Evolutionary conservation across 768 basidiomycete species (phyloP).

Genomic region (Lactarius hatsudake): DNA sequence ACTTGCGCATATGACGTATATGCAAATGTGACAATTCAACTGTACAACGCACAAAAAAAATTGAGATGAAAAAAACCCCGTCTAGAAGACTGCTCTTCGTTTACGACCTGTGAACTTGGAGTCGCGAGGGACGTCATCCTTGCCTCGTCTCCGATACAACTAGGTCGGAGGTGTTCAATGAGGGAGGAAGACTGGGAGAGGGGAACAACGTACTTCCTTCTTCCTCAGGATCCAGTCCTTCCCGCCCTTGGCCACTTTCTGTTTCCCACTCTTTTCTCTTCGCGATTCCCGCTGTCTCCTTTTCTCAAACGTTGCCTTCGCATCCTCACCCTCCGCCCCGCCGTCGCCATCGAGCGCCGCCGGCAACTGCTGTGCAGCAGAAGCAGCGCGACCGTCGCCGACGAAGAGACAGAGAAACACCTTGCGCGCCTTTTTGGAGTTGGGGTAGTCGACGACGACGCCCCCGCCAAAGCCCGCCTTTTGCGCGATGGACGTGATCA

Average conservation of each 20-base stretch:
- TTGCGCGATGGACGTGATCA: constrained; percentile 91
- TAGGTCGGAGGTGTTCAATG: constrained; percentile 6
- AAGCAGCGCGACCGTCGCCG: constrained; percentile 61
- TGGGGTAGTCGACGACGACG: constrained; percentile 94
- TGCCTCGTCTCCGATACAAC: too few species aligned
- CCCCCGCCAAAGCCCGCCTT: constrained; percentile 97
- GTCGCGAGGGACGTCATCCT: too few species aligned
- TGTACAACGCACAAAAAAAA: too few species aligned
- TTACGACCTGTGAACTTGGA: too few species aligned
- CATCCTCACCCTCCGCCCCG: constrained; percentile 47
- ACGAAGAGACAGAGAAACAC: constrained; percentile 93
- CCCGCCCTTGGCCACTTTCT: constrained; percentile 62
- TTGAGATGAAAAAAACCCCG: too few species aligned
- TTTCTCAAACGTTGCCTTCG: constrained; percentile 68
- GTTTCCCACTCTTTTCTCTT: constrained; percentile 60
- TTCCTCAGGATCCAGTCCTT: constrained; percentile 95
- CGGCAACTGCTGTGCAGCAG: constrained; percentile 53
- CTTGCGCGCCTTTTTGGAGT: constrained; percentile 93
- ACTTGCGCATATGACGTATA: too few species aligned
- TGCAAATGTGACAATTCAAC: too few species aligned
- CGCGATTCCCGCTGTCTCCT: constrained; percentile 65
- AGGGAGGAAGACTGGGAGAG: background rate
- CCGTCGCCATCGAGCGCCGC: constrained; percentile 69
- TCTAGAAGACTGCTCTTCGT: too few species aligned
- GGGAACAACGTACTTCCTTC: constrained; percentile 69